These are phyloP conservation scores for Xylariaceae sp. DNA, from an alignment of 2,329 filamentous ascomycete genomes.

Conservation along the genomic window DNA sequence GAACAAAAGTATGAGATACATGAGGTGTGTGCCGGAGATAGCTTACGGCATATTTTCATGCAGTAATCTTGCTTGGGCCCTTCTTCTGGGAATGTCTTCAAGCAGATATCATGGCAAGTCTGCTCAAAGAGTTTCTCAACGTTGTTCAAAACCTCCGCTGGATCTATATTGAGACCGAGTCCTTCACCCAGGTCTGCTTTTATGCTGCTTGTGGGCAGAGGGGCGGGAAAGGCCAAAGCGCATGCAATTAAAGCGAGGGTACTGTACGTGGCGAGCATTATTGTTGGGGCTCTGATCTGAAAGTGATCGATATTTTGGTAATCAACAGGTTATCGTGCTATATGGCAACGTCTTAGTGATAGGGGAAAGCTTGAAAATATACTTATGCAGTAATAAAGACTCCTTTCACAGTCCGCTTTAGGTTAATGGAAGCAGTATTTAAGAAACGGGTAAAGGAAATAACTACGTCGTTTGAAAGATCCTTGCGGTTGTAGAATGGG, in stretches of 20 bases:
- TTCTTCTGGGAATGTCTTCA: slow-evolving; percentile 16
- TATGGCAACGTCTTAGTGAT: too few relatives aligned
- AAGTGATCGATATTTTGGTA: neutral
- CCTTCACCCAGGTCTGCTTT: slow-evolving; percentile 1
- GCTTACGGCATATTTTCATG: slow-evolving; percentile 27
- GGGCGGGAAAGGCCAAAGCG: slow-evolving; percentile 10
- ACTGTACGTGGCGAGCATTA: slow-evolving; percentile 14
- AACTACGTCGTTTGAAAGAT: too few relatives aligned
- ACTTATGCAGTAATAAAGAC: too few relatives aligned
- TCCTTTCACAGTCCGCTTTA: too few relatives aligned
- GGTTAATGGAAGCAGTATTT: too few relatives aligned
- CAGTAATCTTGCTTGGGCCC: slow-evolving; percentile 19
- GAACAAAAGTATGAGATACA: neutral
- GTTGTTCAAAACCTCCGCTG: slow-evolving; percentile 9
- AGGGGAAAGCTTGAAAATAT: too few relatives aligned
- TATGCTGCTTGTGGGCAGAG: neutral
- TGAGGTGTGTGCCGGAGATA: neutral
- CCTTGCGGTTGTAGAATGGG: too few relatives aligned
- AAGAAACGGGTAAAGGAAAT: too few relatives aligned
- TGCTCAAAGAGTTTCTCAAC: slow-evolving; percentile 16
- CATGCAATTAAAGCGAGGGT: slow-evolving; percentile 11
- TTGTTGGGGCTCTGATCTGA: neutral
- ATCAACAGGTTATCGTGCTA: neutral
- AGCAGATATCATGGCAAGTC: slow-evolving; percentile 23
- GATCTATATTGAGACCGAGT: neutral